These are phyloP conservation scores for Phytophthora aleatoria DNA, from an alignment of 352 stramenopile genomes.

Conservation along the genomic window DNA sequence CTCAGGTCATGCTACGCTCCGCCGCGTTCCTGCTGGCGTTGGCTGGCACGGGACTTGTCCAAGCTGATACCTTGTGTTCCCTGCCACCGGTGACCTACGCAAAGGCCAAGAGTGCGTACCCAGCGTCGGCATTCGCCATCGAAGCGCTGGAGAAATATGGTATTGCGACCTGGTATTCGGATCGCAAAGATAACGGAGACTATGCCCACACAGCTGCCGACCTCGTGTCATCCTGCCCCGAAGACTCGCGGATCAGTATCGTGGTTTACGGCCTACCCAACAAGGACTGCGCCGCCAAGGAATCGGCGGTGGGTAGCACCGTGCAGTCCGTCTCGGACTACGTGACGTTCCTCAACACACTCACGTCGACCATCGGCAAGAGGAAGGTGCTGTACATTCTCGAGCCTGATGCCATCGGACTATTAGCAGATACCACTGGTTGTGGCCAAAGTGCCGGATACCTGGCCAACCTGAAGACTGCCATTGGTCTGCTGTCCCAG, in stretches of 20 bases:
- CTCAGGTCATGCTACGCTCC: constrained; percentile 19
- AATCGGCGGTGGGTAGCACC: constrained; percentile 42
- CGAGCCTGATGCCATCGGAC: constrained; percentile 67
- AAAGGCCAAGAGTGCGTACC: constrained; percentile 48
- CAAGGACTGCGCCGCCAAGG: constrained; percentile 71
- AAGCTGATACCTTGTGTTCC: constrained; percentile 55
- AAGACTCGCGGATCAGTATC: constrained; percentile 53
- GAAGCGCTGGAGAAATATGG: constrained; percentile 53
- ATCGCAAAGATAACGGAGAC: constrained; percentile 46
- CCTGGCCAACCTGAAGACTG: constrained; percentile 51
- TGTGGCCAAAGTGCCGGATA: constrained; percentile 55
- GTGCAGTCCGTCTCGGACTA: constrained; percentile 57
- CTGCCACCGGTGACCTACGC: constrained; percentile 49
- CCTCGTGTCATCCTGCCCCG: constrained; percentile 41
- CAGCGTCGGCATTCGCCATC: constrained; percentile 52
- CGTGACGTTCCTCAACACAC: constrained; percentile 47
- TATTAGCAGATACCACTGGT: constrained; percentile 42
- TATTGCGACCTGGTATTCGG: constrained; percentile 74
- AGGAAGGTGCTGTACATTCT: constrained; percentile 74
- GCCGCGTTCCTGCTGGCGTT: constrained; percentile 20
- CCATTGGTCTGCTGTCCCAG: constrained; percentile 47
- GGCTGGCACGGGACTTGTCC: constrained; percentile 10
- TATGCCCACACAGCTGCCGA: constrained; percentile 36
- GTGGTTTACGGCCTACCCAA: constrained; percentile 78
- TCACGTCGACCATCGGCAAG: constrained; percentile 48